Base-by-base conservation (phyloP, 768 basidiomycete species). In the Goffeauzyma gilvescens region DNA sequence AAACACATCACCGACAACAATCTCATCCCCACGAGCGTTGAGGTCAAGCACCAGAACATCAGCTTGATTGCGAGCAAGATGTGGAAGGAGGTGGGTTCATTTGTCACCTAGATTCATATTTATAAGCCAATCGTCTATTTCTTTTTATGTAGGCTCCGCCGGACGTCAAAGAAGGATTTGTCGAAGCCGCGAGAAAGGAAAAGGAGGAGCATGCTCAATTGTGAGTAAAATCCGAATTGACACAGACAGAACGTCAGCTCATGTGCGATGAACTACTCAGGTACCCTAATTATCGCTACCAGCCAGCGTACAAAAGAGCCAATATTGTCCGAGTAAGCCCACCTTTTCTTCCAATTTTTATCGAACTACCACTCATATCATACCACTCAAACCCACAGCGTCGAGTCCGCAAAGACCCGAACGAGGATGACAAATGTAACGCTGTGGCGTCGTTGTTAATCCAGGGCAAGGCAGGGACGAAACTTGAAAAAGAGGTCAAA, bases 31-130 rank as follows among this genome's bases (percentile, higher is more conserved):
- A 53, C 58, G 12, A 49, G 47, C 24, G 62, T 64, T 21, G 62
- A 61, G 44, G 54, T 56, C 12, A 65, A 63, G 44, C 64, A 65
- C 49, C 62, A 63, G 49, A 63, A 63, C 37, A 63, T 65, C 40
- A 61, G 59, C 15, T 58, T 63, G 9, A 56, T 65, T 26, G 61
- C 60, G 17, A 46, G 58, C 21, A 63, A 63, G 48, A 63, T 63
- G 62, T 63, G 62, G 62, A 42, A 50, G 21, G 62, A 60, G 33
- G 42, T 44, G 32, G 17, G 42, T 21, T 13, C 17, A 12, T 8
- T 18, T 34, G 9, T n/a, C 28, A n/a, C 28, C n/a, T 9, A n/a
- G 28, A 30, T 9, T 30, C 14, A 30, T 25, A 23, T 3, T 3
- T 23, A n/a, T 6, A 38, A 22, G 14, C 10, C 37, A 6, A n/a